A percentile compares a stretch with the other conserved stretches of the same genome.
These are phyloP conservation scores for Scopulariopsis brevicaulis DNA, from an alignment of 2,329 filamentous ascomycete genomes.

Conservation along the genomic window DNA sequence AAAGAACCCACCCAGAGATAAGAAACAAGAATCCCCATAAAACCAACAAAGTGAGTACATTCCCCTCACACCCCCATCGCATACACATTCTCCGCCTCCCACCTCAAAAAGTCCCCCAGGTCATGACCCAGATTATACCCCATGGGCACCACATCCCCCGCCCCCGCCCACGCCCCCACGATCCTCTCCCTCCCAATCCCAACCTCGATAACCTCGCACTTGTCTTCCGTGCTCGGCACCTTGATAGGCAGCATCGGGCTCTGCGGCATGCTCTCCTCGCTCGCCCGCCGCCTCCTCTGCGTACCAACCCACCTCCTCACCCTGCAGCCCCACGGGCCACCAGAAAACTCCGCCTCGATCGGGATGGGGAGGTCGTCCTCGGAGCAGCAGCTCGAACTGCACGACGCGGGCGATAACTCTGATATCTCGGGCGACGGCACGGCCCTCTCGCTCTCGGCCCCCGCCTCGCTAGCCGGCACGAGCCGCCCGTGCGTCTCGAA, in stretches of 20 bases:
- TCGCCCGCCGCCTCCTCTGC: conserved; percentile 7
- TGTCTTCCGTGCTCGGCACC: conserved; percentile 26
- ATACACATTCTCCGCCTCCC: conserved; percentile 41
- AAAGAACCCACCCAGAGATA: not conserved
- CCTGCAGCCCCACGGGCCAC: conserved; percentile 20
- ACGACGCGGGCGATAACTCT: conserved; percentile 3
- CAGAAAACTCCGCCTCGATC: conserved; percentile 19
- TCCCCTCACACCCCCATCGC: conserved; percentile 7
- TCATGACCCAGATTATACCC: conserved; percentile 50
- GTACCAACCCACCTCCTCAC: conserved; percentile 15
- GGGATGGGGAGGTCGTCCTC: conserved; percentile 26
- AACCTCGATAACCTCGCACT: conserved; percentile 14
- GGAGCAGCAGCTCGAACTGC: conserved; percentile 12
- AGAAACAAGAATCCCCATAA: not conserved
- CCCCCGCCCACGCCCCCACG: not conserved
- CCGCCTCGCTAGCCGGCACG: not conserved
- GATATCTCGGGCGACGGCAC: not conserved
- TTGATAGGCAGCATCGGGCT: conserved; percentile 34
- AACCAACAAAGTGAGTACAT: not conserved
- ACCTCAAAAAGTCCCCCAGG: conserved; percentile 44
- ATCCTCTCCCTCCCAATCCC: not conserved
- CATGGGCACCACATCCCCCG: conserved; percentile 32
- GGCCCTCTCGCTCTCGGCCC: not conserved
- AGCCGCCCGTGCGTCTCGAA: conserved; percentile 15
- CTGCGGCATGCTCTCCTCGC: conserved; percentile 27